Evolutionary conservation across 495 filamentous ascomycete genomes (phyloP), one percentile per base, ranked within the genome.

Genomic region (Penicillium pulvis): DNA sequence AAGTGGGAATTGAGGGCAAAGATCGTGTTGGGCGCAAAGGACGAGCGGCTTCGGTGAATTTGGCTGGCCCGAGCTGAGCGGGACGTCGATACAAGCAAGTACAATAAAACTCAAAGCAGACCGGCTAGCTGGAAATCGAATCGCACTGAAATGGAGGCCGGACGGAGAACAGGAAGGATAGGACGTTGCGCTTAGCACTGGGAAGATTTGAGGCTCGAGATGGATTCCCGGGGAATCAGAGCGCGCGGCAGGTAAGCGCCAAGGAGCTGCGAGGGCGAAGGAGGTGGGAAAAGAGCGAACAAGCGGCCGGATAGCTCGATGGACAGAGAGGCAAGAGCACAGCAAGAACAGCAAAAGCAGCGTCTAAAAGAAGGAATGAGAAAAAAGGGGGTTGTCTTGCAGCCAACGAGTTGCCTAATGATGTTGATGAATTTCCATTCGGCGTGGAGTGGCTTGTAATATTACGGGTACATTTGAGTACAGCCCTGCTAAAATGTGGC

Each of bases 361-460:
- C 33, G 14, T 41, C 39, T 41, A 41, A 41, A 41, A 19, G 44
- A 47, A 49, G 26, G 46, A 62, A 46, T 36, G 24, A 47, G 58
- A 50, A 28, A 52, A 56, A 57, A 53, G 55, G 58, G 54, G 49
- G n/a, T 31, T 46, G 16, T 52, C 17, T 20, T 35, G 35, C 31
- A 45, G 53, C 36, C 48, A 51, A 52, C 12, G 24, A 49, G 58
- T 57, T 53, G 52, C 39, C 44, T 51, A 35, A 58, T 64, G 61
- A 51, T 58, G 66, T 59, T 60, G 60, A 56, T 60, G 62, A 59
- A 64, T 59, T 66, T 57, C 59, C 51, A 62, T 61, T 19, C 30
- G 47, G 26, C 63, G 64, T 67, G 56, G 66, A 59, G 66, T 67
- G 67, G 67, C 65, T 64, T 58, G 67, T 70, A 66, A 68, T 66